Base-by-base conservation (phyloP, 2,329 filamentous ascomycete genomes). In the Aspergillus pseudoterreus region DNA sequence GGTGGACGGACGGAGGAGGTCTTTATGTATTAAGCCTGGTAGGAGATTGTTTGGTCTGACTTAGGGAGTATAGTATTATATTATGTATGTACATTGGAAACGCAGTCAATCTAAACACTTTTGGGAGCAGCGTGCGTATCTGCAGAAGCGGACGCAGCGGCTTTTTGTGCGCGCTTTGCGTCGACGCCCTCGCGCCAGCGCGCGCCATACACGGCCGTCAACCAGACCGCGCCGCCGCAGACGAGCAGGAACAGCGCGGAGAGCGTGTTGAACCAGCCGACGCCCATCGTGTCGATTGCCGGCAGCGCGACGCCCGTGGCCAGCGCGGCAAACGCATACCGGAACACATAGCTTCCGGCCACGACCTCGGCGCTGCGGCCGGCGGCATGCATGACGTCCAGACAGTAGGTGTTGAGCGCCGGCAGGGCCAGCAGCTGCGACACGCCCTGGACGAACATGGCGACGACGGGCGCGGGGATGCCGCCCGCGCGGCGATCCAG, bases 261-360 rank as follows among this genome's bases (percentile, higher is more conserved):
- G 51, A 91, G 85, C 1, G 88, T 91, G 43, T 80, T 85, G 66
- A 91, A 92, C 87, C 88, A 92, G 0, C 89, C 90, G 0, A 92
- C 84, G 3, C 90, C 89, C 49, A 94, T 86, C 27, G 70, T 73
- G 53, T 90, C 75, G n/a, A 91, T 79, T 1, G 85, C 86, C 0
- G 90, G 90, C 51, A 94, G 74, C 49, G 88, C 88, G 1, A 83
- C 81, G 0, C 86, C 88, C 2, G 84, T 87, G 0, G 83, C 87
- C 4, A 82, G 71, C 10, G 87, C 88, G 1, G 84, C 88, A 58
- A 91, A 87, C 5, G 90, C 64, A 67, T 92, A 94, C 5, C 89
- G 78, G 46, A 88, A 76, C 62, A 90, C 83, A 68, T 92, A 94
- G 67, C 92, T 94, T 0, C 87, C 87, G 0, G 88, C 87, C 41